phyloP scores from a whole-genome alignment of 371 early-diverging fungal genomes.

The Mucor indicus region DNA sequence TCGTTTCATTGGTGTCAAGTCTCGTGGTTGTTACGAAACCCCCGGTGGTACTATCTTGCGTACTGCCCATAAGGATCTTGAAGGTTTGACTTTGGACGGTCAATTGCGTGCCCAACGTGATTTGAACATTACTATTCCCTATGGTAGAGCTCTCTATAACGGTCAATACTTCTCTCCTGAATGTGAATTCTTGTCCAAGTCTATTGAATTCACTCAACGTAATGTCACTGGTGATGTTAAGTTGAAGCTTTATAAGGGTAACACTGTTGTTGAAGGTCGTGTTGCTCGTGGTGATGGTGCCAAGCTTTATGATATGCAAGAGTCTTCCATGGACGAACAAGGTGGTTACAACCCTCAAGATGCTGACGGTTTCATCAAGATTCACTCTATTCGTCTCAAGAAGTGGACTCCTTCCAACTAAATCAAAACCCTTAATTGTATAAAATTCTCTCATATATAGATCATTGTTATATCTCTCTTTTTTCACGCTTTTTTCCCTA shows the following conservation, averaged over 20 bases:
- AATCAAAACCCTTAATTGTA: neutral
- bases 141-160: constrained; percentile 82
- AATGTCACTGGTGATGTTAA: constrained; percentile 89
- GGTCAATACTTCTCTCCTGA: constrained; percentile 96
- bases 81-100: constrained; percentile 93
- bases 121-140: constrained; percentile 77
- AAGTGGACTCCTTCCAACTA: constrained; percentile 66
- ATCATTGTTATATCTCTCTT: constrained; percentile 2
- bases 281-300: constrained; percentile 67
- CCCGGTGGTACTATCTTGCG: constrained; percentile 96
- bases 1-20: constrained; percentile 97
- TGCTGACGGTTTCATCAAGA: constrained; percentile 96
- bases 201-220: constrained; percentile 79
- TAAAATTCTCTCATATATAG: too few species aligned
- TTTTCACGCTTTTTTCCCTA: too few species aligned
- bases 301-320: constrained; percentile 92
- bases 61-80: constrained; percentile 92
- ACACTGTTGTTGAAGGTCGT: constrained; percentile 86
- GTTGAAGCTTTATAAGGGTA: constrained; percentile 96
- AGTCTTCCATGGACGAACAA: constrained; percentile 93
- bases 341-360: constrained; percentile 92
- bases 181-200: constrained; percentile 81
- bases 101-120: constrained; percentile 92
- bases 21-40: constrained; percentile 97
- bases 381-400: constrained; percentile 93